Base-by-base conservation (phyloP, 2,329 filamentous ascomycete species). In the Xylariales sp. region DNA sequence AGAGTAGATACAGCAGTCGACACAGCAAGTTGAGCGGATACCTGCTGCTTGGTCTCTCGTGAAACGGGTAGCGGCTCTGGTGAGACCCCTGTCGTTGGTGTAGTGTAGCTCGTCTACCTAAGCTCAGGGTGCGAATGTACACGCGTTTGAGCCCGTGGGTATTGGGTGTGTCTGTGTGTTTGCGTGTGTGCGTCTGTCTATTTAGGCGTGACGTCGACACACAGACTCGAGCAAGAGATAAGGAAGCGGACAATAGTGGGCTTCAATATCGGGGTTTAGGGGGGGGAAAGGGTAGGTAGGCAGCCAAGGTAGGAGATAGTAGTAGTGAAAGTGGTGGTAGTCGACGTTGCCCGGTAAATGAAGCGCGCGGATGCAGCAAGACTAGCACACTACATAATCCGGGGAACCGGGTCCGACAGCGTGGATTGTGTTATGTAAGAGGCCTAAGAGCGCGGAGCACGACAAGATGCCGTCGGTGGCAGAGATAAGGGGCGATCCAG, bases 341-440 rank as follows among this genome's bases (percentile, higher is more conserved):
- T 43, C n/a, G n/a, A 23, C 30, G 9, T 28, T 49, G 23, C 5
- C 30, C 28, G 46, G 39, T 41, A 64, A 72, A 65, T 72, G 71
- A 75, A 65, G 71, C 73, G 72, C 75, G 73, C 72, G 71, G 71
- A 76, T 75, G 75, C 75, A 78, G 78, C 78, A 76, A 77, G 78
- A 80, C 80, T 81, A 82, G 82, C 80, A 71, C 81, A 80, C 78
- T 78, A 79, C 79, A 79, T 79, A 80, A 79, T 77, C 76, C 73
- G 77, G 78, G 76, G 78, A 75, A 76, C 70, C 78, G 75, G 78
- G 78, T 79, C 78, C 78, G 79, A 77, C 75, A 79, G 77, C 75
- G 75, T 78, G 80, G 79, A 73, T 77, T 73, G 23, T 59, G 75
- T 78, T 75, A 70, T 70, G 68, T 70, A 73, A 74, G 75, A 74